Conservation (phyloP, 2,329 filamentous ascomycete species). For the Dothideomycetes sp. region DNA sequence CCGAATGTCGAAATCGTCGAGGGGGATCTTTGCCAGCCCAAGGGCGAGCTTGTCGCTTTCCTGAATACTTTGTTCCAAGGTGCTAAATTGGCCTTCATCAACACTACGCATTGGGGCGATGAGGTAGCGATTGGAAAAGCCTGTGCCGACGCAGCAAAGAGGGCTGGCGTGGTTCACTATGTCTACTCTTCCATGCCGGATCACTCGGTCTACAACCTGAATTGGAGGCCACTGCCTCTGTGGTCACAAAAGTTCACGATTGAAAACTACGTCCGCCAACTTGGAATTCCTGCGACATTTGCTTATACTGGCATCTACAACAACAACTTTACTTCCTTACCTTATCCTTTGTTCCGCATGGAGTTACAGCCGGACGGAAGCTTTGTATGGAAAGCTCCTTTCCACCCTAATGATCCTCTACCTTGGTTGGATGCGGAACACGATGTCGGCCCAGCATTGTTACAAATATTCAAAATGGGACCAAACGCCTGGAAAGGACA, state of each 20-base stretch:
- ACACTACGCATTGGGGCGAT: constrained; percentile 94
- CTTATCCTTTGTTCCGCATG: constrained; percentile 93
- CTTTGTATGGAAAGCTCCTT: constrained; percentile 88
- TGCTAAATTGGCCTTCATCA: constrained; percentile 87
- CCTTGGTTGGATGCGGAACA: constrained; percentile 97
- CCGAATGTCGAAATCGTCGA: constrained; percentile 70
- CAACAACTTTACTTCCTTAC: constrained; percentile 93
- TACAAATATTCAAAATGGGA: constrained; percentile 94
- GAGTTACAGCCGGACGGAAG: constrained; percentile 74
- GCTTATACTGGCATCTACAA: constrained; percentile 97
- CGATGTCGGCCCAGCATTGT: constrained; percentile 81
- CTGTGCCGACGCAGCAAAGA: constrained; percentile 81
- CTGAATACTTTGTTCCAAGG: constrained; percentile 53
- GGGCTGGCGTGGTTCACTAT: constrained; percentile 76
- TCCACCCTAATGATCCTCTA: constrained; percentile 78
- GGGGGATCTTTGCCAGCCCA: constrained; percentile 49
- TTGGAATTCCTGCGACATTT: constrained; percentile 79
- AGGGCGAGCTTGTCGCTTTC: constrained; percentile 19
- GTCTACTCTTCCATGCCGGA: constrained; percentile 98
- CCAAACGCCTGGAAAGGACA: constrained; percentile 71
- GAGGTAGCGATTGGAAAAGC: constrained; percentile 83
- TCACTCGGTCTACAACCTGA: constrained; percentile 66
- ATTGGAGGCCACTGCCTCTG: constrained; percentile 75
- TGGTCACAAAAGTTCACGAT: constrained; percentile 91
- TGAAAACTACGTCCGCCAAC: constrained; percentile 78